These are phyloP conservation scores for Pseudisothecium myosuroides DNA, from an alignment of 225 moss, liverwort and hornwort species.

Conservation along the genomic window DNA sequence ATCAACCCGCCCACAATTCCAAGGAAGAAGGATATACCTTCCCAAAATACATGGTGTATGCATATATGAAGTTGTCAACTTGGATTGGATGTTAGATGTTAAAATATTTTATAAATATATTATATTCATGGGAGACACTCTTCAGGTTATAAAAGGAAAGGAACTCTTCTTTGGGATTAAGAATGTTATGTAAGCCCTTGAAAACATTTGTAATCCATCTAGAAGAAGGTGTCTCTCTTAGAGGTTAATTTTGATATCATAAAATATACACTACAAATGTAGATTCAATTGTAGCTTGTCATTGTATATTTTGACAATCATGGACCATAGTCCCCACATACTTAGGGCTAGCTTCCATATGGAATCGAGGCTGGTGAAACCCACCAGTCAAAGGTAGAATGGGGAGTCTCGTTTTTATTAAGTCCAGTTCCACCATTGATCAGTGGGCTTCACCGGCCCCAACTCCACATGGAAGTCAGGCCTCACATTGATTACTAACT, in stretches of 20 bases:
- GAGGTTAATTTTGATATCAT: neutral
- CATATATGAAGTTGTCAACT: no score
- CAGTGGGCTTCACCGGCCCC: accelerated
- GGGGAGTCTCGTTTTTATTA: accelerated
- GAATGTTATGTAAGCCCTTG: neutral
- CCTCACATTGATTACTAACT: neutral
- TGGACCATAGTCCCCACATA: neutral
- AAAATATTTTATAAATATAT: neutral
- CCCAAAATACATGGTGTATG: accelerated
- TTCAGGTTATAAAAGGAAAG: accelerated
- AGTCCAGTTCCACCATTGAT: neutral
- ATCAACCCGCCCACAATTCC: neutral
- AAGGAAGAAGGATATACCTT: neutral
- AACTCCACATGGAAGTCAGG: neutral
- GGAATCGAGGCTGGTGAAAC: accelerated
- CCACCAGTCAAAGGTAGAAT: accelerated
- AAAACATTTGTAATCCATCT: neutral
- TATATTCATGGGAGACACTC: accelerated
- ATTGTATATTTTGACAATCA: neutral
- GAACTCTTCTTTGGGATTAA: no score
- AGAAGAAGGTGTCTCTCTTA: accelerated
- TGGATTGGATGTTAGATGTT: neutral
- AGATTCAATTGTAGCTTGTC: neutral
- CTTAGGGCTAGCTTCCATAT: neutral
- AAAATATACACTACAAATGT: neutral